A percentile compares a stretch with the other conserved stretches of the same genome.
Conservation (phyloP, 2,329 filamentous ascomycete genomes). For the Cladophialophora yegresii region DNA sequence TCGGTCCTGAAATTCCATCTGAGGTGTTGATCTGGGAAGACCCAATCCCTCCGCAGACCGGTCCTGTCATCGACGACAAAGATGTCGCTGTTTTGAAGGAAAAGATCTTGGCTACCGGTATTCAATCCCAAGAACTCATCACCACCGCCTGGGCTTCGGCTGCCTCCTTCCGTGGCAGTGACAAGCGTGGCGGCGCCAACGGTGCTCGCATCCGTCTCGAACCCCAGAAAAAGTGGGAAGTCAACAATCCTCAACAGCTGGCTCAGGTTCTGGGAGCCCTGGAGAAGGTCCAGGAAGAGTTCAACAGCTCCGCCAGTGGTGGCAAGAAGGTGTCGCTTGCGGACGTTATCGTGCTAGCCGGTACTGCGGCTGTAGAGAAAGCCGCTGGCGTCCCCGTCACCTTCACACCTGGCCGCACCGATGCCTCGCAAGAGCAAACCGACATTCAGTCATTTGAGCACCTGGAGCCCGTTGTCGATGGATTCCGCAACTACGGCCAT, state of each 20-base stretch:
- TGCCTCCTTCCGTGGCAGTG: conserved; percentile 70
- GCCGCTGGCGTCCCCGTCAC: conserved; percentile 66
- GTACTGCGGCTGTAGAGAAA: conserved; percentile 70
- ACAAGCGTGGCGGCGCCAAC: conserved; percentile 82
- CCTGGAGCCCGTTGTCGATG: conserved; percentile 70
- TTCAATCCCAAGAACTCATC: conserved; percentile 64
- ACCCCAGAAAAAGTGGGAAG: conserved; percentile 70
- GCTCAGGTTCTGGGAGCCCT: conserved; percentile 62
- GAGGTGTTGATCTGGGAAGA: conserved; percentile 76
- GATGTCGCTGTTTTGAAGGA: conserved; percentile 69
- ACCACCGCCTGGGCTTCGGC: conserved; percentile 69
- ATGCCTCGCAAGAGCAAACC: conserved; percentile 72
- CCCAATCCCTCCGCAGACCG: conserved; percentile 62
- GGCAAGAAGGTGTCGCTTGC: conserved; percentile 75
- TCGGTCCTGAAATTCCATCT: conserved; percentile 72
- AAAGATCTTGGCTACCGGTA: conserved; percentile 64
- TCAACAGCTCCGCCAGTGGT: conserved; percentile 57
- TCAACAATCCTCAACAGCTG: conserved; percentile 72
- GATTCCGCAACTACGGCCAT: conserved; percentile 77
- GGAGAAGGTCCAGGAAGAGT: conserved; percentile 66
- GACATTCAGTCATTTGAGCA: conserved; percentile 64
- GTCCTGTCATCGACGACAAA: conserved; percentile 61
- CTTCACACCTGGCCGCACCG: conserved; percentile 71
- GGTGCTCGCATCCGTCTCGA: conserved; percentile 74
- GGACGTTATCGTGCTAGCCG: conserved; percentile 76